Base-by-base conservation (phyloP, 352 stramenopile genomes). In the Globisporangium megalacanthum region DNA sequence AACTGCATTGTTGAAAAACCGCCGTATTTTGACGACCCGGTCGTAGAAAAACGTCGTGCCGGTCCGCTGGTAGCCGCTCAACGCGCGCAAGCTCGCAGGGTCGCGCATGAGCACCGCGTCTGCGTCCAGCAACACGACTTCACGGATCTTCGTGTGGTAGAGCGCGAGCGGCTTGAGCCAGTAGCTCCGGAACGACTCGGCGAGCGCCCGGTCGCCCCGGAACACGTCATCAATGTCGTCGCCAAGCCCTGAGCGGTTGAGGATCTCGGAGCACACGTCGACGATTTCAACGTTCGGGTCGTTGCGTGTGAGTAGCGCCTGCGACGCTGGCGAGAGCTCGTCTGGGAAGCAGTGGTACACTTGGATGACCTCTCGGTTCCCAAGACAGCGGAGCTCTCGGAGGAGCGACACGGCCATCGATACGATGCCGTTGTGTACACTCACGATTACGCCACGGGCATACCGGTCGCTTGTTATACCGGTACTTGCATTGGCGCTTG, bases 11-110 rank as follows among this genome's bases (percentile, higher is more conserved):
- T 88, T 85, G 58, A 90, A 81, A 53, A 74, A 84, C 22, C 72
- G 60, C 6, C 66, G 62, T 45, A 74, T 75, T 13, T 68, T 66
- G 31, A 85, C 67, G 77, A 88, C 73, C n/a, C 77, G 77, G 51
- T 88, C 77, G 55, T 83, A 83, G 70, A 88, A 88, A 58, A 88
- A 88, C 17, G 64, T 79, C n/a, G 77, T 82, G 20, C 77, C 77
- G 4, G 69, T 84, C n/a, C 53, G 37, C 2, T 58, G 35, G 44
- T 88, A 88, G 10, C 73, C 77, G 0, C 64, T 55, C 0, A 73
- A 72, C 0, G 53, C 55, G 8, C 77, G 73, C 14, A 88, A 42
- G 20, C 73, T 58, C 0, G 73, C 66, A 3, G 78, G 75, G 49
- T 88, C 69, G 1, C 52, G 58, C 60, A 85, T 64, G 19, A 81